Evolutionary conservation across 164 flowering plant genomes (phyloP), one percentile per base, ranked within the genome.

Genomic region (Stephania cephalantha): DNA sequence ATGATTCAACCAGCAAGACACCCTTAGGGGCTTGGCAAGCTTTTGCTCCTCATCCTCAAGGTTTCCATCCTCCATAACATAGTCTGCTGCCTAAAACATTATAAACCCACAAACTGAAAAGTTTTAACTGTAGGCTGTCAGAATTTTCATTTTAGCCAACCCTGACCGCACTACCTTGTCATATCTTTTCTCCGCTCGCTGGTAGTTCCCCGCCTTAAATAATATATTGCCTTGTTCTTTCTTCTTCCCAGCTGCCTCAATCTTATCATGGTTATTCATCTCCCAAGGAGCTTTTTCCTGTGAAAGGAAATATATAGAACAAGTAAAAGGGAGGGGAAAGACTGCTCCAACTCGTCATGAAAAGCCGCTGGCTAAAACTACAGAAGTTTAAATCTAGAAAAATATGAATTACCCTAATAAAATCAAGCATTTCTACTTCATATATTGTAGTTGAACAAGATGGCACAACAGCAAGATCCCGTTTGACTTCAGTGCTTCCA

Each of bases 221-320:
- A 90, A 78, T 48, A 72, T 22, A 83, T 91, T 89, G 61, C 97
- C 94, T 84, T 89, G 91, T 74, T 90, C 90, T 84, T 91, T 91
- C 87, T 82, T 91, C 84, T 74, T 83, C 63, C 68, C 82, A 50
- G 94, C 91, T 73, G 84, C 84, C 82, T 84, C 88, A 75, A 90
- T 82, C 76, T 83, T 88, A 82, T 89, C 91, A 17, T 74, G 78
- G 71, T 71, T 82, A 78, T 69, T 87, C 89, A 91, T 78, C 76
- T 91, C 90, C 91, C 90, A 85, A 63, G 90, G 85, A 71, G 79
- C 83, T 81, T 85, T 89, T 69, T 87, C 91, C 91, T 91, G 64
- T 65, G 20, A 64, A 9, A 35, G 63, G 44, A 20, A 52, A 35
- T 6, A 22, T 22, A 5, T 3, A 42, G 69, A n/a, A 46, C 7